Evolutionary conservation across 257 asterid species (phyloP).

Genomic region (Plectranthus barbatus): DNA sequence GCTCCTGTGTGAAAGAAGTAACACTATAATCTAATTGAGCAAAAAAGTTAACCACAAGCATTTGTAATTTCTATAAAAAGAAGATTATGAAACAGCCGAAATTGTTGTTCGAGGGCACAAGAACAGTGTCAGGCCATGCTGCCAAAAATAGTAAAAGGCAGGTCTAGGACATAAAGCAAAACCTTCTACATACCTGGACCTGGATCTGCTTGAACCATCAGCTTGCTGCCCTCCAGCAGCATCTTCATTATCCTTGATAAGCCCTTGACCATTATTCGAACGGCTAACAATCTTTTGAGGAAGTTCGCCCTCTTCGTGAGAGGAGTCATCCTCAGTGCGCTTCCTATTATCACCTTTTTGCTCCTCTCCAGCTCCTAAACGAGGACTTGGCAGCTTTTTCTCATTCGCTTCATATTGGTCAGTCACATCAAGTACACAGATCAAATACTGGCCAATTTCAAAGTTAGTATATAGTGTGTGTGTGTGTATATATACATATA

Average conservation of each 20-base stretch:
- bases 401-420: slow-evolving; percentile 26
- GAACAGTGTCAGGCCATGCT: neutral
- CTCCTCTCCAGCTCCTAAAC: slow-evolving; percentile 23
- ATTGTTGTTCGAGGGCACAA: neutral
- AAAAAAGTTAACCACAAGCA: neutral
- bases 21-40: neutral
- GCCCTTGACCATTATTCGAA: slow-evolving; percentile 38
- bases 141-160: neutral
- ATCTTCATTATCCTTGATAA: slow-evolving; percentile 22
- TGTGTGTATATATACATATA: no score
- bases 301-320: slow-evolving; percentile 58
- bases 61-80: neutral
- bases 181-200: slow-evolving; percentile 57
- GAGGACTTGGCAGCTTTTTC: slow-evolving; percentile 22
- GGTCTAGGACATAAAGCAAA: slow-evolving; percentile 1
- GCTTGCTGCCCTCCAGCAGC: slow-evolving; percentile 14
- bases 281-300: slow-evolving; percentile 36
- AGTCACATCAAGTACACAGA: neutral
- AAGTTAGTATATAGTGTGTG: neutral
- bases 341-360: slow-evolving; percentile 27
- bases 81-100: neutral
- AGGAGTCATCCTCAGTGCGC: slow-evolving; percentile 22
- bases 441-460: slow-evolving; percentile 5
- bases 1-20: slow-evolving; percentile 36
- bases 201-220: slow-evolving; percentile 45